Base-by-base conservation (phyloP, 139 green algal species). In the Diplosphaera chodatii region DNA sequence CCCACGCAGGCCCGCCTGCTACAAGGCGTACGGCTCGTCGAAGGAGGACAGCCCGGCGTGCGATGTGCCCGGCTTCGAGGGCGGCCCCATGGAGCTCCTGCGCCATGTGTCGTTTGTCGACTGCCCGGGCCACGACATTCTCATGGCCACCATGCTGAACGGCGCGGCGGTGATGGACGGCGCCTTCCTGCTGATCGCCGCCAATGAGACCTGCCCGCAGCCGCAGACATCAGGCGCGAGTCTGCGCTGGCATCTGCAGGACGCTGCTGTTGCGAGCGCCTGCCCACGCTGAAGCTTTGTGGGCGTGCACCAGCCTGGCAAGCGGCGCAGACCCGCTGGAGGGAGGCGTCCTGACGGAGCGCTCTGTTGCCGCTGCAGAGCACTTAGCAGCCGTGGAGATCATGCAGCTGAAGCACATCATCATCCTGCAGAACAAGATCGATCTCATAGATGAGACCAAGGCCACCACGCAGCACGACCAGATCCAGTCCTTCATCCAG, bases 91-190 rank as follows among this genome's bases (percentile, higher is more conserved):
- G 93, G 83, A 98, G 78, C 86, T 99, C 22, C 67, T 95, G 55
- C 83, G 96, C 41, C 96, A 99, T 75, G 94, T 99, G 4, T 97
- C 90, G 1, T 99, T 99, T 76, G 96, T 99, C 30, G 96, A 99
- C 76, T 99, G 96, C 84, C 96, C 96, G 32, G 77, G 95, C 18
- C 96, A 99, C 88, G 96, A 99, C 84, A 99, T 99, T 92, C 92
- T 99, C 62, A 99, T 99, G 96, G 96, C 96, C 18, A 99, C 96
- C 75, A 99, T 99, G 96, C 90, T 99, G 27, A 99, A 99, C 86
- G 96, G 96, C 29, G 96, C 96, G 15, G 96, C 96, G 5, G 96
- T 99, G 64, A 99, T 99, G 96, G 96, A 99, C 70, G 96, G 96
- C 63, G 96, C 96, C 18, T 82, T 99, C 74, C 90, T 99, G 64